Percentiles rank a stretch among this genome's conserved stretches.
phyloP scores from a whole-genome alignment of 2,329 filamentous ascomycete genomes.

The Colletotrichum siamense region DNA sequence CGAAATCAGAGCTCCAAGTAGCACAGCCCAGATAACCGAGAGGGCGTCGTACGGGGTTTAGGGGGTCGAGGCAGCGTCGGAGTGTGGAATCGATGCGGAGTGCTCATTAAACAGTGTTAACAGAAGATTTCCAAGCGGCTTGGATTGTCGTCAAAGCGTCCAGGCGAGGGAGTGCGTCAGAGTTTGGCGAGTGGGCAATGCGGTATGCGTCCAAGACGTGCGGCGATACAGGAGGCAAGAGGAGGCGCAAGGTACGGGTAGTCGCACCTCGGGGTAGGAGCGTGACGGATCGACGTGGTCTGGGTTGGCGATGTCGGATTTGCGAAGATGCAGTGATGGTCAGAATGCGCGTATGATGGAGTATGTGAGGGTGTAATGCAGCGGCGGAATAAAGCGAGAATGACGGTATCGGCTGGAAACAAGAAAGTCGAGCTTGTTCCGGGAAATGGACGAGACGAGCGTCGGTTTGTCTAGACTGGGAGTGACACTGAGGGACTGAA shows the following conservation, averaged over 20 bases:
- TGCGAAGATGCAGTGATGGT: not conserved
- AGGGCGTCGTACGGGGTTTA: not conserved
- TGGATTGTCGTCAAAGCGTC: not conserved
- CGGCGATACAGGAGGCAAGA: not conserved
- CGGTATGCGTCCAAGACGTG: not conserved
- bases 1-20: not conserved
- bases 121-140: not conserved
- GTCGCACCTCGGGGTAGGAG: not conserved
- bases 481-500: not conserved
- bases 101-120: not conserved
- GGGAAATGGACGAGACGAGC: not conserved
- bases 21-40: not conserved
- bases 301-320: not conserved
- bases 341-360: not conserved
- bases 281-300: not conserved
- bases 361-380: not conserved
- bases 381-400: not conserved
- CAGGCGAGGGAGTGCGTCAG: not conserved
- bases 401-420: not conserved
- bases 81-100: not conserved
- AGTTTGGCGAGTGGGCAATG: not conserved
- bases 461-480: not conserved
- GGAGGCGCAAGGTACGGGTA: not conserved
- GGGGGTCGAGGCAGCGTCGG: not conserved
- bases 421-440: not conserved